These are phyloP conservation scores for Santalum album DNA, from an alignment of 164 flowering plant genomes.

Conservation along the genomic window DNA sequence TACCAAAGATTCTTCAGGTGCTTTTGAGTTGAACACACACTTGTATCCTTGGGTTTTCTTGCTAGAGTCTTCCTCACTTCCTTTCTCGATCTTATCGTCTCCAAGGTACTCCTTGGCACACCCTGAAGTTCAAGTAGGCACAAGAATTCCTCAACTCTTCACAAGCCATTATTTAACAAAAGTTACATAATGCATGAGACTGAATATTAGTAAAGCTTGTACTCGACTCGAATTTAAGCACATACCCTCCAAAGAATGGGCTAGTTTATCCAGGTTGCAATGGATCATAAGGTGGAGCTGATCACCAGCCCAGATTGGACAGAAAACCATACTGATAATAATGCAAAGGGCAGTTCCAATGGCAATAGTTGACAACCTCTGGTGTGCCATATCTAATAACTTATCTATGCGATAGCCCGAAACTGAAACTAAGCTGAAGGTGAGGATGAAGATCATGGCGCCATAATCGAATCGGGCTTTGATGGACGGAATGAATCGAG, in stretches of 20 bases:
- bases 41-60: constrained; percentile 20
- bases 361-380: constrained; percentile 56
- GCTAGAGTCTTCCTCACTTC: constrained; percentile 6
- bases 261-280: constrained; percentile 62
- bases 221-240: background rate
- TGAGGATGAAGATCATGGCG: constrained; percentile 64
- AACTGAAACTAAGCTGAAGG: constrained; percentile 70
- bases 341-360: constrained; percentile 62
- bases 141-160: background rate
- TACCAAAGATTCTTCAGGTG: constrained; percentile 31
- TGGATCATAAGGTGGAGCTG: constrained; percentile 47
- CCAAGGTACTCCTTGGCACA: constrained; percentile 22
- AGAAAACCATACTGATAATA: constrained; percentile 39
- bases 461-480: constrained; percentile 76
- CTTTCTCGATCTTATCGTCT: background rate
- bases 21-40: constrained; percentile 36
- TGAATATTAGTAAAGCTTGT: too few species aligned
- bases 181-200: too few species aligned
- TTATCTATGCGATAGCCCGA: constrained; percentile 67
- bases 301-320: constrained; percentile 76
- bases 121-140: constrained; percentile 10
- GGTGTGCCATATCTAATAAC: constrained; percentile 41
- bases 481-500: constrained; percentile 62
- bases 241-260: constrained; percentile 61
- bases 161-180: too few species aligned